Base-by-base conservation (phyloP, 352 stramenopile genomes). In the Phytophthora pistaciae region DNA sequence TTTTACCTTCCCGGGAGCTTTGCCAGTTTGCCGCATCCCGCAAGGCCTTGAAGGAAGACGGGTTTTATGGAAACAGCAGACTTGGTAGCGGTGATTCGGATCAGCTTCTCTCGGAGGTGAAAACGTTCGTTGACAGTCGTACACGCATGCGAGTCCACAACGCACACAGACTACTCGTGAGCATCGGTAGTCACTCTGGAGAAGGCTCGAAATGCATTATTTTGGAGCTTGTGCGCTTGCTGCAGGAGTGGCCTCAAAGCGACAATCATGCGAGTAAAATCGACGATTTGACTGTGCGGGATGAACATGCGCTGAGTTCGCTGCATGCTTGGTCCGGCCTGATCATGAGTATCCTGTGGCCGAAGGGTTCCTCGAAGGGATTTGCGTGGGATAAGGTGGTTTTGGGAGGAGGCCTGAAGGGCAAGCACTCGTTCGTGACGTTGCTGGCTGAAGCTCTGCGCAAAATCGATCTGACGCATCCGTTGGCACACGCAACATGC, bases 311-410 rank as follows among this genome's bases (percentile, higher is more conserved):
- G 11, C 38, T 97, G 36, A 95, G 85, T 64, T 83, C 75, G n/a
- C 65, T 97, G 36, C 88, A 97, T 58, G 90, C 88, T 3, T 97
- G 90, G 90, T 85, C 83, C 4, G 87, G 87, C 13, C 68, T 97
- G 36, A 91, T 95, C 36, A 95, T 96, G 88, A 95, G 87, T 59
- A 92, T 97, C 44, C 76, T 96, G 56, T 97, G 90, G 90, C 90
- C 90, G 4, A 89, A 90, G 46, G 88, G 87, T 2, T 84, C 85
- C 14, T 83, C 82, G 16, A 96, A 96, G 54, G 80, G 83, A 18
- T 88, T 94, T 46, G 87, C 88, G 0, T 94, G 86, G 87, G 88
- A 96, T 61, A 94, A 93, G 56, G 77, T 95, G 50, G 85, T 93
- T 3, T 60, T 92, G 2, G 83, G 79, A 59, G 87, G 85, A 23